Evolutionary conservation across 1,284 basidiomycete genomes (phyloP).

Genomic region (Ceratobasidium sp.): DNA sequence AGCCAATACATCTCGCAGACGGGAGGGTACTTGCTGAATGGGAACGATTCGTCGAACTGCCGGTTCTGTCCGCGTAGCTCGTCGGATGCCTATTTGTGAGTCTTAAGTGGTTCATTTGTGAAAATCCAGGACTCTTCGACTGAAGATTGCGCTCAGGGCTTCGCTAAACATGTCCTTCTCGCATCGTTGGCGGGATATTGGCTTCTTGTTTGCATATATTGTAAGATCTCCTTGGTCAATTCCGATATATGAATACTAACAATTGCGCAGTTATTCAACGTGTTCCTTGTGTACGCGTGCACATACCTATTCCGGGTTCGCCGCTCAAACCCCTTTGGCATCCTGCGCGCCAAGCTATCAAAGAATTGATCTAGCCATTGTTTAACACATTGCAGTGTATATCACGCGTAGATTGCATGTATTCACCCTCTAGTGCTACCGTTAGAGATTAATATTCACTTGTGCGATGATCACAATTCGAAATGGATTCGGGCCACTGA

Average conservation of each 20-base stretch:
- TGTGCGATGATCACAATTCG: too few species aligned
- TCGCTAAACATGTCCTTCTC: slow-evolving; percentile 78
- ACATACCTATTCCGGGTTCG: slow-evolving; percentile 38
- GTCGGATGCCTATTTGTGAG: slow-evolving; percentile 62
- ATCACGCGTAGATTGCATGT: too few species aligned
- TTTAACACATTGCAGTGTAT: too few species aligned
- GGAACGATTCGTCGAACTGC: slow-evolving; percentile 71
- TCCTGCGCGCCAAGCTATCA: neutral
- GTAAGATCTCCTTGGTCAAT: slow-evolving; percentile 53
- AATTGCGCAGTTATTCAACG: neutral
- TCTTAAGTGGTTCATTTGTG: neutral
- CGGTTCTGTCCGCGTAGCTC: slow-evolving; percentile 68
- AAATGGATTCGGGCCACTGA: too few species aligned
- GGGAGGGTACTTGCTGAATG: slow-evolving; percentile 87
- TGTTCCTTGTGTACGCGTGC: slow-evolving; percentile 11
- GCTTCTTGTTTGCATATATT: slow-evolving; percentile 72
- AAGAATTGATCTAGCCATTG: neutral
- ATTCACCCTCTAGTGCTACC: too few species aligned
- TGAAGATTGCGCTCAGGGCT: too few species aligned
- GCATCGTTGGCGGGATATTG: slow-evolving; percentile 80
- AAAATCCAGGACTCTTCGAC: too few species aligned
- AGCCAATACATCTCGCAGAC: slow-evolving; percentile 71
- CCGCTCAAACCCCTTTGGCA: slow-evolving; percentile 14
- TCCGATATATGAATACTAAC: neutral
- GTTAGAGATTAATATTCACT: too few species aligned